Evolutionary conservation across 495 filamentous ascomycete genomes (phyloP).

Genomic region (Neurospora sp.): DNA sequence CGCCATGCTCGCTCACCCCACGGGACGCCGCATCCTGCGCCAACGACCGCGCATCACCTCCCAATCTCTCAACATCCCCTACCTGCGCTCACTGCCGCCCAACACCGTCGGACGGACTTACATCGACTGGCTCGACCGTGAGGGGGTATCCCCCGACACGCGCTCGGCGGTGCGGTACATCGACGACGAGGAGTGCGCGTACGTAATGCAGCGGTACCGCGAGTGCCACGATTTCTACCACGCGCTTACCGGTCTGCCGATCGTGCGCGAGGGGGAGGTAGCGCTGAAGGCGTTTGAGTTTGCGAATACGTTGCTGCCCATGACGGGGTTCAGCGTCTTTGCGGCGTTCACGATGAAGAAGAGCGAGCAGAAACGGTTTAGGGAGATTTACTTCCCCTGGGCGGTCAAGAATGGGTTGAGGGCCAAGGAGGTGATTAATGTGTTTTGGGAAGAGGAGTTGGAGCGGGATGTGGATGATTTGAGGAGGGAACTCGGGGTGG

Average conservation of each 20-base stretch:
- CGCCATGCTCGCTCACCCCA: constrained; percentile 76
- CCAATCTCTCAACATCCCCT: constrained; percentile 54
- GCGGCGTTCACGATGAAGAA: constrained; percentile 69
- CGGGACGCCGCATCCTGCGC: constrained; percentile 82
- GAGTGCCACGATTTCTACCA: constrained; percentile 99
- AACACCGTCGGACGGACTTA: constrained; percentile 81
- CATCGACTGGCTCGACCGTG: constrained; percentile 76
- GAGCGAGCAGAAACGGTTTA: constrained; percentile 63
- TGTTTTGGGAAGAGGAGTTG: constrained; percentile 96
- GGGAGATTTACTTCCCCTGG: constrained; percentile 75
- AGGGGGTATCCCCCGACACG: constrained; percentile 88
- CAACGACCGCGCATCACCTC: constrained; percentile 85
- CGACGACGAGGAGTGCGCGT: constrained; percentile 88
- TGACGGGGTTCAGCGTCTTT: constrained; percentile 66
- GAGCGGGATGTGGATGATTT: constrained; percentile 74
- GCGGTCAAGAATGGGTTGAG: constrained; percentile 71
- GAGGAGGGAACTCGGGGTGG: constrained; percentile 63
- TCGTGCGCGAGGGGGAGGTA: constrained; percentile 88
- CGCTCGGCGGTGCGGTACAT: constrained; percentile 74
- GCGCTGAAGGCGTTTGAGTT: constrained; percentile 96
- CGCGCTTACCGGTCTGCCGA: constrained; percentile 81
- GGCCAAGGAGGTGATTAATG: constrained; percentile 79
- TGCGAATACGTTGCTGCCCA: constrained; percentile 82
- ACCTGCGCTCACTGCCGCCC: constrained; percentile 59
- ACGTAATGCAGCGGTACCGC: constrained; percentile 97